Conservation (phyloP, 2,329 filamentous ascomycete species). For the Calonectria pteridis region DNA sequence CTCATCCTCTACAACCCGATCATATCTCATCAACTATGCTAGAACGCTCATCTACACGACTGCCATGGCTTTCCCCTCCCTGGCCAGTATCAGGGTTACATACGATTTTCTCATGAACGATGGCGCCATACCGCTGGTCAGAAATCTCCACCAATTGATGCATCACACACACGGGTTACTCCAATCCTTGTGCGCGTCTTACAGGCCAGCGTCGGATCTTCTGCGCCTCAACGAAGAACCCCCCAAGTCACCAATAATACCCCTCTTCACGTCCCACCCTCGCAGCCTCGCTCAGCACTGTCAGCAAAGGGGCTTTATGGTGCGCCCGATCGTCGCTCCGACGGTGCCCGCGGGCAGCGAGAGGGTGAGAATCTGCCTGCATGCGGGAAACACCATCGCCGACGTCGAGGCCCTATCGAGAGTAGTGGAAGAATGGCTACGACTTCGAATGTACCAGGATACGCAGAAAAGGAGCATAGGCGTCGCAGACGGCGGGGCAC, state of each 20-base stretch:
- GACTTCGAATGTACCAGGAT: neutral
- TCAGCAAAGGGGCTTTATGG: conserved; percentile 69
- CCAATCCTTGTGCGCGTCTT: conserved; percentile 46
- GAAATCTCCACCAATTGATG: conserved; percentile 49
- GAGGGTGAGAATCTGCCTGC: conserved; percentile 75
- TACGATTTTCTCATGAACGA: conserved; percentile 69
- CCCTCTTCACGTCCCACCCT: conserved; percentile 69
- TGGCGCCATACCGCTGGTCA: conserved; percentile 53
- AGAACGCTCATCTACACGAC: conserved; percentile 83
- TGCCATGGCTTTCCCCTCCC: conserved; percentile 71
- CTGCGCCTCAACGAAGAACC: conserved; percentile 50
- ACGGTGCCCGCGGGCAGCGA: conserved; percentile 75
- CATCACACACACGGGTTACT: conserved; percentile 62
- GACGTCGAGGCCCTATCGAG: conserved; percentile 68
- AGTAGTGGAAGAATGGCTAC: conserved; percentile 62
- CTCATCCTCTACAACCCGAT: conserved; percentile 68
- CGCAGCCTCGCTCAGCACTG: conserved; percentile 70
- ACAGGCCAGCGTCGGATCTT: conserved; percentile 38
- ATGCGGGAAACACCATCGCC: conserved; percentile 72
- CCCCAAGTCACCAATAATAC: conserved; percentile 73
- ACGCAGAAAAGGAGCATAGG: no score
- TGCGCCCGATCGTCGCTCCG: conserved; percentile 76
- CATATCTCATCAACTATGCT: conserved; percentile 81
- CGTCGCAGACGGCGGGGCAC: neutral
- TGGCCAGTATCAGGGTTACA: conserved; percentile 68